Percentiles rank a stretch among this genome's conserved stretches.
Conservation (phyloP, 306 rosid species). For the Ormosia semicastrata region DNA sequence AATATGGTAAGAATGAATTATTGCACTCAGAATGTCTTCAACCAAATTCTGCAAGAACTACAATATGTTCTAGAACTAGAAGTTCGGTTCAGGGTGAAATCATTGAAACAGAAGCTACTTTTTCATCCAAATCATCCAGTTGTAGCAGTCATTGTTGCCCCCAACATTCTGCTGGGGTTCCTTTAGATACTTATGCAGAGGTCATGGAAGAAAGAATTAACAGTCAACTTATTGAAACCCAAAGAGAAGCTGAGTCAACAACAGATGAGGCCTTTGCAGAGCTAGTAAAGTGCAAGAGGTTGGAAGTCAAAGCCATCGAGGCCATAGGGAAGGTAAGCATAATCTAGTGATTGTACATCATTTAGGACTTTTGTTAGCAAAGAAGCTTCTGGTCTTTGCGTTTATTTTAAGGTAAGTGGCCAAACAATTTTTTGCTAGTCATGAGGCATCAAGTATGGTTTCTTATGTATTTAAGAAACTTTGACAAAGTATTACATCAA, state of each 20-base stretch:
- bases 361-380: background rate
- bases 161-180: conserved; percentile 39
- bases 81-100: conserved; percentile 39
- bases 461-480: conserved; percentile 1
- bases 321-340: conserved; percentile 62
- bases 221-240: conserved; percentile 46
- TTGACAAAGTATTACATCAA: background rate
- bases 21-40: conserved; percentile 30
- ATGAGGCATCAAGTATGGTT: background rate
- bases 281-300: conserved; percentile 40
- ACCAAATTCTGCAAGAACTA: conserved; percentile 41
- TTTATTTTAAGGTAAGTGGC: background rate
- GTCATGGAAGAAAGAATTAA: conserved; percentile 47
- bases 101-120: conserved; percentile 29
- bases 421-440: background rate
- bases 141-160: conserved; percentile 44
- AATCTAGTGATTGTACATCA: background rate
- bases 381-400: conserved; percentile 7
- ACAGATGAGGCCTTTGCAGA: conserved; percentile 40
- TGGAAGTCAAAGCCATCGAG: conserved; percentile 61
- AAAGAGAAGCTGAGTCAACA: conserved; percentile 50
- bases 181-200: conserved; percentile 39
- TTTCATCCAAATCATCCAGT: conserved; percentile 38
- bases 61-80: conserved; percentile 26
- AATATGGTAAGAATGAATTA: conserved; percentile 24